Conservation (phyloP, 148 eudicot species). For the Bassia scoparia region DNA sequence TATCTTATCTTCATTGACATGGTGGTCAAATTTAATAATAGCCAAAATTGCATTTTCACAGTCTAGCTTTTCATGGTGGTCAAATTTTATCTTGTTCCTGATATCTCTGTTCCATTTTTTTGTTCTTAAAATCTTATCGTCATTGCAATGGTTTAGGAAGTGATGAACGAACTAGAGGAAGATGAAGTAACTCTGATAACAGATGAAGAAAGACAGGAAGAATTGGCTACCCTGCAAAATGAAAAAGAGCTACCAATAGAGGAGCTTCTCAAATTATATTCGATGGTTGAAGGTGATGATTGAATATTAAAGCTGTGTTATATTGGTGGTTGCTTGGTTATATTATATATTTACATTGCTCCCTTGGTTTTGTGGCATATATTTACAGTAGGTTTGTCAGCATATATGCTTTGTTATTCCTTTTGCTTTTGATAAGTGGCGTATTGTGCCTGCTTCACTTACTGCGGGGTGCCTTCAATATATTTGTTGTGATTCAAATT, state of each 20-base stretch:
- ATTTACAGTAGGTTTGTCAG: too few relatives aligned
- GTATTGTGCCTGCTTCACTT: constrained; percentile 24
- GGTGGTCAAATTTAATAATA: too few relatives aligned
- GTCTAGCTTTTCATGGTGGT: too few relatives aligned
- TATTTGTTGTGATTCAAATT: constrained; percentile 19
- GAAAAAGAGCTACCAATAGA: constrained; percentile 86
- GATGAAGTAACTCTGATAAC: constrained; percentile 97
- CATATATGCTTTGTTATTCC: too few relatives aligned
- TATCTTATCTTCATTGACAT: too few relatives aligned
- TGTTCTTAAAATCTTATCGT: constrained; percentile 7
- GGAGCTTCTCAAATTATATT: constrained; percentile 75
- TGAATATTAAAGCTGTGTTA: background rate
- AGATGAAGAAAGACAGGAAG: constrained; percentile 79
- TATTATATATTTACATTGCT: background rate
- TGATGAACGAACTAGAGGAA: constrained; percentile 91
- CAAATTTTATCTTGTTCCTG: too few relatives aligned
- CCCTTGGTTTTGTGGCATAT: background rate
- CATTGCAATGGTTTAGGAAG: constrained; percentile 59
- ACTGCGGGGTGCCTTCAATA: constrained; percentile 10
- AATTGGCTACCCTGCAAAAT: constrained; percentile 69
- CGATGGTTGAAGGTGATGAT: constrained; percentile 46
- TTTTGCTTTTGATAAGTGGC: constrained; percentile 46
- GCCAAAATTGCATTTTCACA: too few relatives aligned
- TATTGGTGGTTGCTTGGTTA: background rate
- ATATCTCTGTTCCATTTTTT: constrained; percentile 9